Evolutionary conservation across 345 rosid species (phyloP).

Genomic region (Psidium friedrichsthalianum): DNA sequence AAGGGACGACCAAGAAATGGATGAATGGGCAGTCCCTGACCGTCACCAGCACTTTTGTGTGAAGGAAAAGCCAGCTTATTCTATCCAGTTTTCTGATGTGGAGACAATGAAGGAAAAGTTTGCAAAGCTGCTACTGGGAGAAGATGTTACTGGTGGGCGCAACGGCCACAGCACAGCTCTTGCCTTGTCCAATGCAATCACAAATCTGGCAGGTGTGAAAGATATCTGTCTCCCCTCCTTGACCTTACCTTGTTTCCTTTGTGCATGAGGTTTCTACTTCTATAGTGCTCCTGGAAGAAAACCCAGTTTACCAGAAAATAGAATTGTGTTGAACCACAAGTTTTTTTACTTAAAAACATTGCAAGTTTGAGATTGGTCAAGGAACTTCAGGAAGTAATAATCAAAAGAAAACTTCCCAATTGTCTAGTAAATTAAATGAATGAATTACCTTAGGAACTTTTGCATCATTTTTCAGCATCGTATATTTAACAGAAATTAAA

Average conservation of each 20-base stretch:
- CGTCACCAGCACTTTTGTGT: constrained; percentile 40
- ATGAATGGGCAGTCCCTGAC: constrained; percentile 69
- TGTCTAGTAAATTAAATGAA: not conserved
- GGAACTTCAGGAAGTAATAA: not conserved
- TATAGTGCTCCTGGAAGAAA: not conserved
- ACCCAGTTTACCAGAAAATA: not conserved
- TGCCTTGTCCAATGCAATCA: constrained; percentile 80
- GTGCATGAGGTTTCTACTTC: not conserved
- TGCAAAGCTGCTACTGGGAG: constrained; percentile 73
- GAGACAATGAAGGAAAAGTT: constrained; percentile 84
- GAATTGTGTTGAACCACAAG: not conserved
- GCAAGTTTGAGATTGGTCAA: not conserved
- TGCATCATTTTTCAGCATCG: not conserved
- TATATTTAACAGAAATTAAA: not conserved
- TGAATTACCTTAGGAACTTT: not conserved
- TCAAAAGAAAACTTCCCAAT: not conserved
- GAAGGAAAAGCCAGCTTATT: constrained; percentile 44
- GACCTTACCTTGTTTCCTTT: not conserved
- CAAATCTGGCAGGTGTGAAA: constrained; percentile 67
- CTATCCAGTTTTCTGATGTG: constrained; percentile 37
- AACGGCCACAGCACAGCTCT: constrained; percentile 60
- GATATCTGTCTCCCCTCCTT: not conserved
- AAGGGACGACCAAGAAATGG: constrained; percentile 37
- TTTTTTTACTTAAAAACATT: not conserved
- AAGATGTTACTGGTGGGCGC: constrained; percentile 74